Evolutionary conservation across 805 yeast species (phyloP), one percentile per base, ranked within the genome.

Genomic region (Saccharomyces kudriavzevii): DNA sequence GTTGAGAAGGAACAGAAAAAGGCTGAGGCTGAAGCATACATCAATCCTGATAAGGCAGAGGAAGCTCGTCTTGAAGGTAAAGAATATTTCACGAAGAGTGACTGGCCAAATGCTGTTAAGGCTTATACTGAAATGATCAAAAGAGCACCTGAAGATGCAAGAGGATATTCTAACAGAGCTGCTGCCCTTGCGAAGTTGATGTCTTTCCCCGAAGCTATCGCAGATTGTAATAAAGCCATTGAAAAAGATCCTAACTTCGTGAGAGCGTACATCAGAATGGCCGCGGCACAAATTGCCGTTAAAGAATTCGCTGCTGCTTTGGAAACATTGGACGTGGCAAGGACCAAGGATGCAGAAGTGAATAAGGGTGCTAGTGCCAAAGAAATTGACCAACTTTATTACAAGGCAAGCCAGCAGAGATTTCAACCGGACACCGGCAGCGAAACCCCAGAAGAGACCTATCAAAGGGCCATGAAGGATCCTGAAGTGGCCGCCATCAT

Each of bases 121-220:
- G 87, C 96, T 4, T 94, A 94, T 74, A 79, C 95, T 49, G 99
- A 94, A 74, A 94, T 94, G 91, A 78, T 92, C 64, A 89, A 90
- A 74, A 87, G 99, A 70, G 90, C 91, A n/a, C 99, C 99, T 54
- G 83, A 83, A 53, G 98, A 94, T 72, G 95, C 96, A 25, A 83
- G 97, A 72, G 98, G 97, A 54, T 94, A 90, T 72, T 90, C 96
- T 35, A 94, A 94, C 77, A 87, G 99, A 74, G 99, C 99, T 51
- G 99, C 99, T 43, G 96, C 96, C 1, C 80, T 87, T 68, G 85
- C 96, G 48, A 94, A 94, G 73, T 81, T 94, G 61, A 82, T 92
- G 87, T 89, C 97, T 11, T 94, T 92, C 87, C 97, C 97, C 20
- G 98, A 92, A 61, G 97, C 96, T 17, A 85, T 94, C 54, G 79